Percentiles rank a stretch among this genome's conserved stretches.
Conservation (phyloP, 805 yeast genomes). For the Nakazawaea molendinolei region DNA sequence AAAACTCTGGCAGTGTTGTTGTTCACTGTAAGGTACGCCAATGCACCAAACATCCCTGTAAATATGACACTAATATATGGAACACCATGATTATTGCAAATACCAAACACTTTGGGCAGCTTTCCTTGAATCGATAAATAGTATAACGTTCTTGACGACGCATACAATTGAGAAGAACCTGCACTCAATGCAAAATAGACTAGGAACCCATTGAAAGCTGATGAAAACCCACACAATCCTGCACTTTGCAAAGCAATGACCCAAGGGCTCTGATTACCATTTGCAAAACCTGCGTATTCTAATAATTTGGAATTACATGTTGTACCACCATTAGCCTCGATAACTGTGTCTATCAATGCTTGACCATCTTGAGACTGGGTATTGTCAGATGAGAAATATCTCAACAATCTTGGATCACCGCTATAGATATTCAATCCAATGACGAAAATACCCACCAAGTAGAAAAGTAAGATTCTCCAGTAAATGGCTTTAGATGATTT, state of each 20-base stretch:
- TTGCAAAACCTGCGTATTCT: conserved; percentile 31
- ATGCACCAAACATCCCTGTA: conserved; percentile 52
- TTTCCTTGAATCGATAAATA: conserved; percentile 48
- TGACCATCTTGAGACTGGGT: conserved; percentile 12
- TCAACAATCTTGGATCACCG: conserved; percentile 67
- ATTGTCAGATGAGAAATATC: conserved; percentile 38
- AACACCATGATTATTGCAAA: conserved; percentile 60
- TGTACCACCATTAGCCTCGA: conserved; percentile 21
- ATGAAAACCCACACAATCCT: conserved; percentile 43
- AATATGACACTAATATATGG: conserved; percentile 68
- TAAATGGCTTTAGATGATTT: conserved; percentile 74
- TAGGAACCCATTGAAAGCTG: conserved; percentile 45
- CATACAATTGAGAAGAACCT: conserved; percentile 50
- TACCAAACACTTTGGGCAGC: conserved; percentile 55
- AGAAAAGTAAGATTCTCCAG: conserved; percentile 61
- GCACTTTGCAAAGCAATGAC: conserved; percentile 49
- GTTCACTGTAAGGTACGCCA: conserved; percentile 56
- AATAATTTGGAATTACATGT: conserved; percentile 18
- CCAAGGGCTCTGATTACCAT: conserved; percentile 52
- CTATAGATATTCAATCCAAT: conserved; percentile 70
- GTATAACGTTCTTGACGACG: conserved; percentile 52
- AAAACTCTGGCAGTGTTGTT: conserved; percentile 56
- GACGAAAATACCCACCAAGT: conserved; percentile 58
- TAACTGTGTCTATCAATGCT: conserved; percentile 11
- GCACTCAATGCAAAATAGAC: conserved; percentile 53